Evolutionary conservation across 2,329 filamentous ascomycete species (phyloP), one percentile per base, ranked within the genome.

Genomic region (Iodosphaeria phyllophila): DNA sequence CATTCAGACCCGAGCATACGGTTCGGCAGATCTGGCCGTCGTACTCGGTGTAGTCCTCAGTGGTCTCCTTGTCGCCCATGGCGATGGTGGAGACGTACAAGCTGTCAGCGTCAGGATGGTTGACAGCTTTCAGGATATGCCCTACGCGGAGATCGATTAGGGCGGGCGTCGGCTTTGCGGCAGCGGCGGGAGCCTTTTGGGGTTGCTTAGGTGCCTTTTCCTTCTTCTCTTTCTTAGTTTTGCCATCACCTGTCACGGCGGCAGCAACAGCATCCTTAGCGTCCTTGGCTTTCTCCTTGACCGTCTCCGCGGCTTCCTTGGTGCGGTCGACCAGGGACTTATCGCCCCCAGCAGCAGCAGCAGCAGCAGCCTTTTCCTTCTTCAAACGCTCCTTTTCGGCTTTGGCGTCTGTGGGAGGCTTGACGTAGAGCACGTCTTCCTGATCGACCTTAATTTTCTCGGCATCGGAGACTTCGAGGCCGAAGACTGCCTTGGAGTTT

Each of bases 321-420:
- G 65, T 68, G 30, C 66, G 62, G 40, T 74, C 67, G 20, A 58
- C 59, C 16, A 74, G 46, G 3, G 54, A 53, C 6, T 52, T 52
- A 7, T 43, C 47, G 5, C 48, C 48, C 27, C 54, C 61, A 20
- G 29, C 50, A 5, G 60, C 62, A 3, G 62, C 65, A 1, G 64
- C 63, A 2, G 64, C 64, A 9, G 69, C 71, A 16, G 75, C 78
- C 63, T 92, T 92, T 56, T 92, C 83, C 61, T 91, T 92, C 74
- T 92, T 93, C 53, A 86, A 68, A 23, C 76, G 72, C 64, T 93
- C 84, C 61, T 93, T 93, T 63, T 93, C 86, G 28, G 83, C 83
- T 63, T 91, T 92, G 40, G 77, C 71, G 37, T 92, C 83, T 32
- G 86, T 70, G 12, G 78, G 78, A 38, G 86, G 86, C 56, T 89